These are phyloP conservation scores for Zygoascus hellenicus DNA, from an alignment of 1,139 yeast genomes.

Conservation along the genomic window DNA sequence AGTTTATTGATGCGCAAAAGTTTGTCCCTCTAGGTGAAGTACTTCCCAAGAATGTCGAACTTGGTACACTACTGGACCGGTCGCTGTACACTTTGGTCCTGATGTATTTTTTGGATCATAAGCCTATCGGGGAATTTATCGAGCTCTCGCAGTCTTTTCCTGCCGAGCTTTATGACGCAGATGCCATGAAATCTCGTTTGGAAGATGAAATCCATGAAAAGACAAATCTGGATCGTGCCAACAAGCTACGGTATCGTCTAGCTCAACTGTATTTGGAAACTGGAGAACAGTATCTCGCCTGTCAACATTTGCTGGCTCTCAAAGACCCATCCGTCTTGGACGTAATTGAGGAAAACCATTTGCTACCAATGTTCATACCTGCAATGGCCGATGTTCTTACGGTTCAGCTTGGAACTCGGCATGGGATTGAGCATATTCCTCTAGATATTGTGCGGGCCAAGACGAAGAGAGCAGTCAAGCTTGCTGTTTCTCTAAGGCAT, in stretches of 20 bases:
- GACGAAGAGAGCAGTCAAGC: constrained; percentile 44
- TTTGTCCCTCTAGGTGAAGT: constrained; percentile 44
- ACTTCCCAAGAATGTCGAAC: constrained; percentile 45
- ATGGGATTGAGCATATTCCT: constrained; percentile 39
- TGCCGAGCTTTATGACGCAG: constrained; percentile 46
- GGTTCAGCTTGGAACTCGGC: constrained; percentile 38
- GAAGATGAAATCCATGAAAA: constrained; percentile 39
- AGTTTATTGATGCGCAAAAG: constrained; percentile 48
- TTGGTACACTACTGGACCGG: constrained; percentile 34
- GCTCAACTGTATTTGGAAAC: constrained; percentile 53
- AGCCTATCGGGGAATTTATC: constrained; percentile 36
- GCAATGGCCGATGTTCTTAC: constrained; percentile 48
- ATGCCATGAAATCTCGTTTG: constrained; percentile 41
- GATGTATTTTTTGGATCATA: constrained; percentile 37
- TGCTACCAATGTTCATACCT: constrained; percentile 46
- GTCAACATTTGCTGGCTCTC: constrained; percentile 51
- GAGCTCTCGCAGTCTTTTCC: constrained; percentile 54
- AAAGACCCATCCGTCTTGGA: constrained; percentile 52
- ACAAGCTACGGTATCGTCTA: constrained; percentile 33
- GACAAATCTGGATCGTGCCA: constrained; percentile 30
- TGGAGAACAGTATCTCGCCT: constrained; percentile 58
- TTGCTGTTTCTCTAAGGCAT: constrained; percentile 60
- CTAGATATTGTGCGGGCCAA: constrained; percentile 39
- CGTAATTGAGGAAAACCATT: constrained; percentile 56
- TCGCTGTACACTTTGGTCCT: constrained; percentile 50